Evolutionary conservation across 495 filamentous ascomycete species (phyloP).

Genomic region (Annulohypoxylon stygium): DNA sequence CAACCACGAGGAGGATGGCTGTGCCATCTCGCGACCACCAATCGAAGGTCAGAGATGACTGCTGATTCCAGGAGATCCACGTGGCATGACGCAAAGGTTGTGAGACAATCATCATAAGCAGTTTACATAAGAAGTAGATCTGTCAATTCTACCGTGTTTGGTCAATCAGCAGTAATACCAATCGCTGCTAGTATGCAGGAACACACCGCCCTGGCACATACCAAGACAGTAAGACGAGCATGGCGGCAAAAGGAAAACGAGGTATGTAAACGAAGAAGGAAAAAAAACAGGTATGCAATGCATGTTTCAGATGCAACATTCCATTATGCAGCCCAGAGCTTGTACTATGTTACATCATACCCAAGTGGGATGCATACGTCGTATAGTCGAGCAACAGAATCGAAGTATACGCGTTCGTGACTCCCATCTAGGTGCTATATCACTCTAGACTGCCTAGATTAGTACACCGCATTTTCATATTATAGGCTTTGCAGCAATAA

Average conservation of each 20-base stretch:
- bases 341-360: conserved; percentile 30
- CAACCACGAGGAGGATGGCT: conserved; percentile 17
- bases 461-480: conserved; percentile 18
- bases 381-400: conserved; percentile 37
- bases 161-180: conserved; percentile 2
- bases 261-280: neutral
- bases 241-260: conserved; percentile 15
- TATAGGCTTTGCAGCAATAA: conserved; percentile 11
- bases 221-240: conserved; percentile 23
- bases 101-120: conserved; percentile 35
- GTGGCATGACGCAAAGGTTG: conserved; percentile 38
- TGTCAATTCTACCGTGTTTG: conserved; percentile 6
- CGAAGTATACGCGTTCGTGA: conserved; percentile 23
- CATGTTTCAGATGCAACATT: conserved; percentile 40
- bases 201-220: conserved; percentile 4
- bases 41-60: conserved; percentile 13
- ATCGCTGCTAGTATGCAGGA: conserved; percentile 35
- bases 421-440: conserved; percentile 23
- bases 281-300: conserved; percentile 23
- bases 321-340: conserved; percentile 23
- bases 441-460: conserved; percentile 20
- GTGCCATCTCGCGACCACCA: conserved; percentile 9
- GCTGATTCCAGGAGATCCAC: conserved; percentile 25
- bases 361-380: conserved; percentile 26
- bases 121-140: conserved; percentile 19